Base-by-base conservation (phyloP, 164 flowering plant genomes). In the Vitis labrusca region DNA sequence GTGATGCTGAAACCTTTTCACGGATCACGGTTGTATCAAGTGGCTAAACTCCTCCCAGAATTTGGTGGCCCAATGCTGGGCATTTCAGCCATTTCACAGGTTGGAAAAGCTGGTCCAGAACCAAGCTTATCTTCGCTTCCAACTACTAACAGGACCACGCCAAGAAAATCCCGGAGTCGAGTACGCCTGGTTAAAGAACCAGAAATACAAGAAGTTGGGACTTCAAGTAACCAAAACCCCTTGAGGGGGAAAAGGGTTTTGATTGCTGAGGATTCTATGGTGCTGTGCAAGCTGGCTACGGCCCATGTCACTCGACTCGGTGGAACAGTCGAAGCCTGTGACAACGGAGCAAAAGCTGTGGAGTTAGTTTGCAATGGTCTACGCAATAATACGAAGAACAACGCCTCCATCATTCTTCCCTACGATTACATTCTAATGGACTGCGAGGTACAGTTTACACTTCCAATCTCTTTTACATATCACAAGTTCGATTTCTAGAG, bases 381-480 rank as follows among this genome's bases (percentile, higher is more conserved):
- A 8, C 51, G 32, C 1, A 61, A 77, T 14, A 64, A 61, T 65
- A 32, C 1, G 30, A 47, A 37, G 3, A 16, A 10, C 4, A 74
- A 50, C 17, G 70, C 49, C 17, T 66, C 80, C 0, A 54, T n/a
- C 16, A 50, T 29, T 53, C 73, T 72, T 66, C 84, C 91, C 9
- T 88, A 80, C 64, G 86, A 84, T 65, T 79, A 67, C 48, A 75
- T 88, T 10, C 68, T 90, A 12, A 89, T 89, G 94, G 94, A 89
- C 50, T 89, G 94, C 52, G 74, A 85, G 91, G 93, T 87, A 29
- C 16, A 10, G 37, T 13, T 32, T 27, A 3, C 5, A 17, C 8
- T 58, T 61, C 17, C 29, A 37, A 0, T 5, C 44, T 37, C 44
- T 37, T 37, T 6, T 37, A 37, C 44, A 37, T 37, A 37, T 37